Base-by-base conservation (phyloP, 2,329 filamentous ascomycete genomes). In the Elsinoe necatrix region DNA sequence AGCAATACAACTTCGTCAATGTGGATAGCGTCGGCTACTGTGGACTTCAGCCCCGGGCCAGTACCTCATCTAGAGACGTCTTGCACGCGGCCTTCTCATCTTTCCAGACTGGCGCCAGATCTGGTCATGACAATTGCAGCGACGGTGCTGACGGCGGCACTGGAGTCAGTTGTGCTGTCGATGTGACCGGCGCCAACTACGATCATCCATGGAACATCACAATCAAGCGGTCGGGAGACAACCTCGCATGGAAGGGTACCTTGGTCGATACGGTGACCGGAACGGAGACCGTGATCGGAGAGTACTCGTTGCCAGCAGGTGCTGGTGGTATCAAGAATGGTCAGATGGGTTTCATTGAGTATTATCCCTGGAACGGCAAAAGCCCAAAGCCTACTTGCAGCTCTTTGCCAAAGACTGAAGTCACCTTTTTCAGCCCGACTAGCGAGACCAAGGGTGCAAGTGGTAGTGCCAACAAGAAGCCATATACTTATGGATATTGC, bases 31-130 rank as follows among this genome's bases (percentile, higher is more conserved):
- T 66, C n/a, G 66, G 66, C 7, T 68, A 68, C 59, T 64, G 64
- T 4, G 66, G 66, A 5, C 61, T 68, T 3, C 66, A 68, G 12
- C 66, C 67, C 2, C 60, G 62, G 20, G 18, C 54, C 31, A 62
- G 63, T 52, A 21, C 23, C 20, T 39, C 35, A 8, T 34, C 42
- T 18, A 31, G 55, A 39, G 27, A 39, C n/a, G 59, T 66, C 41
- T 45, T 69, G 34, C 67, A 67, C 61, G 67, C 61, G 27, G 67
- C 64, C 16, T 67, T 69, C 60, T 69, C 66, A 34, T 68, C 66
- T 59, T 70, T 69, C 58, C 52, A 63, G 3, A 51, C 47, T 0
- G 65, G 66, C 1, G 62, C 65, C 5, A 66, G 61, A 12, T 60
- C 55, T 16, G 45, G 27, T 6, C 64, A 67, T 41, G 34, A 35